Conservation (phyloP, 176 grass and related monocot species). For the Bothriochloa decipiens region DNA sequence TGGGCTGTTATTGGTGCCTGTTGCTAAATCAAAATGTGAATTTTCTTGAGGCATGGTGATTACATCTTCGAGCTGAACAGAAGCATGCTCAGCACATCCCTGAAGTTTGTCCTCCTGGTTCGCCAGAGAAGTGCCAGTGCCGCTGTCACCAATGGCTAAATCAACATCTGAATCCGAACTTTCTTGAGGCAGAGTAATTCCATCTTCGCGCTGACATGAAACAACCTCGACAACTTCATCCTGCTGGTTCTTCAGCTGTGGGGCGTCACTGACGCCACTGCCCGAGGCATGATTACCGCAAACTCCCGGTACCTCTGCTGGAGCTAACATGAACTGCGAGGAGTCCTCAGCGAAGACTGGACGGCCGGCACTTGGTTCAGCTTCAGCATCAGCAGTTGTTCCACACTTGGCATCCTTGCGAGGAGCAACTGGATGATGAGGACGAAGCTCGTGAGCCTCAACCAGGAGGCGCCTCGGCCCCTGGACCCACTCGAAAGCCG, state of each 20-base stretch:
- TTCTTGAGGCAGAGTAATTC: neutral
- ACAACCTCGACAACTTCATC: neutral
- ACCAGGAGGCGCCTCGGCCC: slow-evolving; percentile 19
- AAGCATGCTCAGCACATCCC: neutral
- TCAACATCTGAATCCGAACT: neutral
- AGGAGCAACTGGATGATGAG: neutral
- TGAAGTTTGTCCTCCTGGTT: neutral
- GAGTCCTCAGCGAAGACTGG: neutral
- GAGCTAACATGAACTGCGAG: too few species aligned
- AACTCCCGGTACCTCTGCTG: neutral
- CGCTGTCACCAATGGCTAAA: neutral
- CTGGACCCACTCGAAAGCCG: slow-evolving; percentile 23
- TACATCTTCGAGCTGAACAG: neutral
- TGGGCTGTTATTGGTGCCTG: neutral
- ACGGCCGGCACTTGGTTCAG: neutral
- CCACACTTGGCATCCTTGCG: neutral
- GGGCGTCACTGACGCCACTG: neutral
- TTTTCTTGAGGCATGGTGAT: neutral
- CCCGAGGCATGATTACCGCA: neutral
- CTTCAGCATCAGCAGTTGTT: neutral
- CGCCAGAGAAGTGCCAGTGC: neutral
- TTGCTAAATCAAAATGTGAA: neutral
- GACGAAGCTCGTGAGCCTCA: neutral
- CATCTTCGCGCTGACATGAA: neutral
- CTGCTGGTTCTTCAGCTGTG: neutral